Evolutionary conservation across 495 filamentous ascomycete genomes (phyloP), one percentile per base, ranked within the genome.

Genomic region (Tuber calosporum): DNA sequence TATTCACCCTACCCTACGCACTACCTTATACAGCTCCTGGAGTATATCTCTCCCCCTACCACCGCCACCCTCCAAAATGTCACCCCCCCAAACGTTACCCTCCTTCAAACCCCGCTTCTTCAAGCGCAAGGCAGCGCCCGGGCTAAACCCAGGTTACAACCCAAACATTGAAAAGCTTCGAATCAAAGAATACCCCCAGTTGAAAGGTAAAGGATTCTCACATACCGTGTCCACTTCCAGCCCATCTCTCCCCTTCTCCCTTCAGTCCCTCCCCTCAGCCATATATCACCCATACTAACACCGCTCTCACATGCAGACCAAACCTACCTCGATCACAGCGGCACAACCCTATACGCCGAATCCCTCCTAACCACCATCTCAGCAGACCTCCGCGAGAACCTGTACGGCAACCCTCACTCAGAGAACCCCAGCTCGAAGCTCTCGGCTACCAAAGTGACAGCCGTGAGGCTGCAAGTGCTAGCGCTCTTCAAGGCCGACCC

Each of bases 391-490:
- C 82, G 84, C 11, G 73, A 84, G 4, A 86, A 86, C 74, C 85
- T 94, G 48, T 89, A 89, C 73, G 90, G 91, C 36, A 94, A 94
- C 77, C 91, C 91, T 8, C 91, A 94, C 79, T 93, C 91, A 0
- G 85, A 85, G 38, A 91, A 90, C 45, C 82, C 85, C 13, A 90
- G 91, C 6, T 89, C 91, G 17, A 84, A 85, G 62, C 78, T 88
- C 13, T 87, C 90, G 0, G 89, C 89, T n/a, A 82, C 86, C 22
- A 83, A 85, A 66, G 86, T 93, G 17, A 87, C 91, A 70, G 78
- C 82, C 7, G 85, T 90, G 11, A 84, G 91, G n/a, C 79, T 83
- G 67, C 84, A 87, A 72, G 83, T 86, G 7, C 85, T 92, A 7
- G 75, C 82, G 1, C 89, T 91, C 82, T 90, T 92, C 79, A 86